Percentiles rank a stretch among this genome's conserved stretches.
Conservation (phyloP, 2,329 filamentous ascomycete genomes). For the Trichoderma citrinoviride region DNA sequence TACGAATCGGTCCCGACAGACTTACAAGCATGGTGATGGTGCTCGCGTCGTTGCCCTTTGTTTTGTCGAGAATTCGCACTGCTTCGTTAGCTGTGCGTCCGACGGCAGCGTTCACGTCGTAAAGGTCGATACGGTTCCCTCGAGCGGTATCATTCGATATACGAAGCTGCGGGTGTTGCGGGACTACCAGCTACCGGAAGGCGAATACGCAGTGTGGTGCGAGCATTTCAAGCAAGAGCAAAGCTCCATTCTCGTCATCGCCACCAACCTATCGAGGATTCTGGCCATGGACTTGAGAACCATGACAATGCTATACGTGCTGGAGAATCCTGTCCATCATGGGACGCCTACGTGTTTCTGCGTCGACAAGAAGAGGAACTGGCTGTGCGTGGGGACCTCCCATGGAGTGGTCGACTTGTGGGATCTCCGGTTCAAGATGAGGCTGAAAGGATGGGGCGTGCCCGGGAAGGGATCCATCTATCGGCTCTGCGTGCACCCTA, state of each 20-base stretch:
- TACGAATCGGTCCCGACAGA: conserved; percentile 80
- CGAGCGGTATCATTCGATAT: conserved; percentile 63
- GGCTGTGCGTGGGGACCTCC: conserved; percentile 87
- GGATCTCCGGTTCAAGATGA: conserved; percentile 92
- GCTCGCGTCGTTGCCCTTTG: conserved; percentile 76
- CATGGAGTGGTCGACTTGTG: conserved; percentile 92
- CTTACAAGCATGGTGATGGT: conserved; percentile 70
- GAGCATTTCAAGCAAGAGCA: conserved; percentile 86
- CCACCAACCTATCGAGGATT: conserved; percentile 81
- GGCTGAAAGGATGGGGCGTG: conserved; percentile 84
- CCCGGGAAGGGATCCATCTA: conserved; percentile 78
- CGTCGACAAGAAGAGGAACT: conserved; percentile 79
- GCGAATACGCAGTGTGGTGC: conserved; percentile 82
- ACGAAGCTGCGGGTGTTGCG: conserved; percentile 73
- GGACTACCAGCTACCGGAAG: conserved; percentile 71
- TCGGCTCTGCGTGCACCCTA: conserved; percentile 74
- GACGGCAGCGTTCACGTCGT: conserved; percentile 91
- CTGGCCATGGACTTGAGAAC: conserved; percentile 81
- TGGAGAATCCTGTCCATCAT: conserved; percentile 88
- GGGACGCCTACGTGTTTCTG: conserved; percentile 90
- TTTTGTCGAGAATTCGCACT: conserved; percentile 92
- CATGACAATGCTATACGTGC: conserved; percentile 76
- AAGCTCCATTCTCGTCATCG: conserved; percentile 78
- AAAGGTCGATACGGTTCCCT: conserved; percentile 61
- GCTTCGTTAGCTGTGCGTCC: conserved; percentile 84